Conservation (phyloP, 1,139 yeast genomes). For the Candida sanyaensis region DNA sequence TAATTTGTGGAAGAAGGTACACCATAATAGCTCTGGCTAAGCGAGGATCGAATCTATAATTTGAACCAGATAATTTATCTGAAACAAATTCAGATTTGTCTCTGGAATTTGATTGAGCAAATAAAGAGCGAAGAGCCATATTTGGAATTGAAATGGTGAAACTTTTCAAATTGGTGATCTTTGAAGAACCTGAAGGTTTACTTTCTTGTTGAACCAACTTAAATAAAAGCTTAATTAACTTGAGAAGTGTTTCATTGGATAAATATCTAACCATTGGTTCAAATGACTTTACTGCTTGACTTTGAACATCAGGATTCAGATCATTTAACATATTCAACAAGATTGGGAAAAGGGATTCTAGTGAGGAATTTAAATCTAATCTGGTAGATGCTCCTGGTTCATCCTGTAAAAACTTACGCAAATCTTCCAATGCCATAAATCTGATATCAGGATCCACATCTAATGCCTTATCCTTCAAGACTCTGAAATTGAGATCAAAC, state of each 20-base stretch:
- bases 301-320: conserved; percentile 73
- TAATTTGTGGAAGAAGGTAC: conserved; percentile 21
- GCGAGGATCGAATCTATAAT: conserved; percentile 14
- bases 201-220: conserved; percentile 18
- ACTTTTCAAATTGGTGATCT: conserved; percentile 21
- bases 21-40: conserved; percentile 24
- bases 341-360: conserved; percentile 47
- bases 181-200: conserved; percentile 18
- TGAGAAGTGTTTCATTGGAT: conserved; percentile 24
- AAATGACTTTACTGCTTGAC: conserved; percentile 69
- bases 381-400: conserved; percentile 21
- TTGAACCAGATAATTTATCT: conserved; percentile 16
- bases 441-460: conserved; percentile 83
- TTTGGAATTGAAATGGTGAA: conserved; percentile 67
- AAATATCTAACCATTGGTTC: conserved; percentile 38
- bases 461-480: conserved; percentile 49
- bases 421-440: conserved; percentile 84
- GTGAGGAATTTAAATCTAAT: conserved; percentile 20
- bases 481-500: conserved; percentile 23
- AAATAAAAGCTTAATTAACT: conserved; percentile 28
- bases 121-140: conserved; percentile 68
- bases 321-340: conserved; percentile 61
- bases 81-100: conserved; percentile 24
- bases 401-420: conserved; percentile 46
- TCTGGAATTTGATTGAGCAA: conserved; percentile 24